Evolutionary conservation across 257 asterid genomes (phyloP).

Genomic region (Ballota nigra): DNA sequence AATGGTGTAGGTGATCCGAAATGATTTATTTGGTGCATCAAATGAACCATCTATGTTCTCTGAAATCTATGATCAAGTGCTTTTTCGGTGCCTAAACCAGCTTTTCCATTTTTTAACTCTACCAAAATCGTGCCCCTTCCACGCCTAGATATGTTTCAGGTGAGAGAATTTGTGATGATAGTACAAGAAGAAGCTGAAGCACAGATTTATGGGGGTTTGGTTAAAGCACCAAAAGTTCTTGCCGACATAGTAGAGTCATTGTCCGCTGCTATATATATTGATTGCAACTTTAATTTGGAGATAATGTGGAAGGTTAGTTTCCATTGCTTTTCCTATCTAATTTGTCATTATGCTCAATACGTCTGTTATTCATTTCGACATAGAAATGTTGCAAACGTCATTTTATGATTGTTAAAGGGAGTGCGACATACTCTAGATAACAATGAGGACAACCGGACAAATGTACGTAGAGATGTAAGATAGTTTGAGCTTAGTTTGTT

Average conservation of each 20-base stretch:
- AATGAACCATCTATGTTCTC: neutral
- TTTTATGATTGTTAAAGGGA: neutral
- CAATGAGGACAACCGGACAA: neutral
- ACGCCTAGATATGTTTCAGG: slow-evolving; percentile 42
- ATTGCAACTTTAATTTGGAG: slow-evolving; percentile 35
- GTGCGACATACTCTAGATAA: neutral
- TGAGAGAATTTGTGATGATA: slow-evolving; percentile 50
- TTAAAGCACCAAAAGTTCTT: slow-evolving; percentile 80
- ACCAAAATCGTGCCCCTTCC: slow-evolving; percentile 25
- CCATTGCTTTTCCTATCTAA: neutral
- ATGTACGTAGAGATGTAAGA: neutral
- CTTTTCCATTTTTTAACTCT: slow-evolving; percentile 34
- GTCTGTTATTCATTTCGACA: neutral
- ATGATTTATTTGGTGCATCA: neutral
- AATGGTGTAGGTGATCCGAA: neutral
- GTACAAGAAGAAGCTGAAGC: slow-evolving; percentile 48
- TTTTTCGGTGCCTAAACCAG: slow-evolving; percentile 30
- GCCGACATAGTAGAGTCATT: slow-evolving; percentile 84
- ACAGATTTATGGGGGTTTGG: slow-evolving; percentile 65
- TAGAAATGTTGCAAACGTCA: neutral
- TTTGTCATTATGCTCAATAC: neutral
- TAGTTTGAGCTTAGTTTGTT: neutral
- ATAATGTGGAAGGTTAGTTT: slow-evolving; percentile 45
- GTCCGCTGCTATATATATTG: slow-evolving; percentile 66
- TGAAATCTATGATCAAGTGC: slow-evolving; percentile 21